Evolutionary conservation across 345 rosid species (phyloP).

Genomic region (Aurinia saxatilis): DNA sequence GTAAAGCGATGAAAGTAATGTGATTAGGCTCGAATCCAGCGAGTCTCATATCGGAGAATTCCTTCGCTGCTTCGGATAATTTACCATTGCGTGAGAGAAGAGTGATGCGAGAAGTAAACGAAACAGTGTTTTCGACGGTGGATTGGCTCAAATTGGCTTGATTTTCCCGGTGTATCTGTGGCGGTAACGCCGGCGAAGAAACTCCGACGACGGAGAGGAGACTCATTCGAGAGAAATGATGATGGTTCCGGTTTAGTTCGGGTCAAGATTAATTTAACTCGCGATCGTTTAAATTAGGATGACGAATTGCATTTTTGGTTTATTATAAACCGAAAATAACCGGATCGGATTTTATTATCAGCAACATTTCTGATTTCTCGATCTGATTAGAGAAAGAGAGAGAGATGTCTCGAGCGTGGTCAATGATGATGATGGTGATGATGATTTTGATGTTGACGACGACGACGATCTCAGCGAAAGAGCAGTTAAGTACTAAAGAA

Average conservation of each 20-base stretch:
- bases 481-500: conserved; percentile 58
- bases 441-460: background rate
- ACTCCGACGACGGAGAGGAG: conserved; percentile 38
- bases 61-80: conserved; percentile 39
- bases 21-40: conserved; percentile 58
- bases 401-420: conserved; percentile 19
- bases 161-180: conserved; percentile 14
- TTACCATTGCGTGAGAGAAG: conserved; percentile 55
- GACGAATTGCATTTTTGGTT: background rate
- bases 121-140: conserved; percentile 30
- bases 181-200: conserved; percentile 13
- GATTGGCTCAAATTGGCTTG: background rate
- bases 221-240: conserved; percentile 15
- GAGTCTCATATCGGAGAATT: conserved; percentile 51
- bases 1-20: conserved; percentile 44
- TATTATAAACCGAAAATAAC: background rate
- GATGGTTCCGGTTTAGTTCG: background rate
- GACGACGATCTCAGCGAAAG: conserved; percentile 33
- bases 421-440: conserved; percentile 11
- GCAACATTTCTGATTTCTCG: background rate
- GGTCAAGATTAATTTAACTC: background rate
- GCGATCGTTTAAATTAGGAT: too few relatives aligned
- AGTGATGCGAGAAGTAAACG: conserved; percentile 71
- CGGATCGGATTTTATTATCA: background rate
- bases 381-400: conserved; percentile 5